Evolutionary conservation across 2,329 filamentous ascomycete species (phyloP).

Genomic region (Pseudogymnoascus sp.): DNA sequence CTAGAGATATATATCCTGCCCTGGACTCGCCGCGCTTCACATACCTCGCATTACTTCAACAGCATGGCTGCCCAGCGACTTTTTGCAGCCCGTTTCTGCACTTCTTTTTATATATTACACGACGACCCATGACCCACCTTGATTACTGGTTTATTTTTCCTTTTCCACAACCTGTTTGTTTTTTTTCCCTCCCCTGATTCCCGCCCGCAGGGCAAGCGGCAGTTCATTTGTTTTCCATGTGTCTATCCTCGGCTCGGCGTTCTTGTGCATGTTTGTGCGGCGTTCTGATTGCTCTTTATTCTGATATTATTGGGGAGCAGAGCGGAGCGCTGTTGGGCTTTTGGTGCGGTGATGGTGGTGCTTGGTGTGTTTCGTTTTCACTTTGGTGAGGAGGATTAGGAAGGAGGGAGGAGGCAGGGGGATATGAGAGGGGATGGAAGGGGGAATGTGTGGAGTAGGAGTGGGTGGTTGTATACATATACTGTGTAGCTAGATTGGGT

Average conservation of each 20-base stretch:
- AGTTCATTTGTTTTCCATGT: conserved; percentile 7
- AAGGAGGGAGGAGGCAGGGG: neutral
- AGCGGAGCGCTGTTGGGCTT: neutral
- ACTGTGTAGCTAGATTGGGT: conserved; percentile 2
- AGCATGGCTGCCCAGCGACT: neutral
- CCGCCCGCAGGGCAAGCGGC: conserved; percentile 7
- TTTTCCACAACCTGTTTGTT: neutral
- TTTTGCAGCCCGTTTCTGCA: neutral
- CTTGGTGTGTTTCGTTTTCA: conserved; percentile 6
- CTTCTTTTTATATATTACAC: conserved; percentile 9
- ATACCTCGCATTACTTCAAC: conserved; percentile 5
- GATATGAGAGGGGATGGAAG: neutral
- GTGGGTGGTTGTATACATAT: conserved; percentile 4
- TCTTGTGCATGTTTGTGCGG: conserved; percentile 1
- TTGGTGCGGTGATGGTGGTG: conserved; percentile 4
- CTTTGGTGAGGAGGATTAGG: neutral
- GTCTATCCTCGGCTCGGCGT: neutral
- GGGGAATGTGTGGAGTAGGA: neutral
- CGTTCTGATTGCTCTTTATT: conserved; percentile 1
- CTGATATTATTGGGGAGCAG: conserved; percentile 1
- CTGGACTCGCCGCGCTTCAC: neutral
- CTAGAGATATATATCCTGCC: neutral
- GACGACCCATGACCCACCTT: neutral
- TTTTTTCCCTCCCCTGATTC: neutral
- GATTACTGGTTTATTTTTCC: conserved; percentile 4